Evolutionary conservation across 2,329 filamentous ascomycete species (phyloP).

Genomic region (Didymella lethalis): DNA sequence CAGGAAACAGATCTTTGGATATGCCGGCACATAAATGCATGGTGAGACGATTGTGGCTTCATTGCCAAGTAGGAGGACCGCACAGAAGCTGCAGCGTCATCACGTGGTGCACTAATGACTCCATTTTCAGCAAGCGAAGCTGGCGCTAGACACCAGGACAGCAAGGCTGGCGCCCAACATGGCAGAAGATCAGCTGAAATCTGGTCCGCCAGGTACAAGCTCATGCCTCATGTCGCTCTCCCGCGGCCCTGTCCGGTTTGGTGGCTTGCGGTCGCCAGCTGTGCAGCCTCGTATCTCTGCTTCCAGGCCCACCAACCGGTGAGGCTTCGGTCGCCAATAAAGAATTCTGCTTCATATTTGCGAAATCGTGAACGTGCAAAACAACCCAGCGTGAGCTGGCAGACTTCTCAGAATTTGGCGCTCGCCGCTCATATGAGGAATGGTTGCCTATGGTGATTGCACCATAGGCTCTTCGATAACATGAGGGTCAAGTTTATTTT

Average conservation of each 20-base stretch:
- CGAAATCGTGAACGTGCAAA: not conserved
- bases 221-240: not conserved
- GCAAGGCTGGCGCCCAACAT: not conserved
- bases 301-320: not conserved
- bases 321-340: not conserved
- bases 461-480: not conserved
- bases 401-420: not conserved
- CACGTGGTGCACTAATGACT: not conserved
- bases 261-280: conserved; percentile 2
- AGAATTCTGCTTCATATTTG: not conserved
- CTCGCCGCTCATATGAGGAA: not conserved
- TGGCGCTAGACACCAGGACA: not conserved
- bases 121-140: not conserved
- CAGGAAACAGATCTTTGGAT: not conserved
- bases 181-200: conserved; percentile 1
- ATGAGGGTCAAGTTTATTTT: no score
- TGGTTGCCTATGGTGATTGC: not conserved
- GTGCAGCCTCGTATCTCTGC: not conserved
- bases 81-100: not conserved
- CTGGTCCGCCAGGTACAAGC: not conserved
- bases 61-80: not conserved
- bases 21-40: not conserved
- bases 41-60: not conserved
- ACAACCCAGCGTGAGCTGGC: no score
- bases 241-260: not conserved